Percentiles rank a stretch among this genome's conserved stretches.
Conservation (phyloP, 108 stramenopile genomes). For the Nitzschia putrida region DNA sequence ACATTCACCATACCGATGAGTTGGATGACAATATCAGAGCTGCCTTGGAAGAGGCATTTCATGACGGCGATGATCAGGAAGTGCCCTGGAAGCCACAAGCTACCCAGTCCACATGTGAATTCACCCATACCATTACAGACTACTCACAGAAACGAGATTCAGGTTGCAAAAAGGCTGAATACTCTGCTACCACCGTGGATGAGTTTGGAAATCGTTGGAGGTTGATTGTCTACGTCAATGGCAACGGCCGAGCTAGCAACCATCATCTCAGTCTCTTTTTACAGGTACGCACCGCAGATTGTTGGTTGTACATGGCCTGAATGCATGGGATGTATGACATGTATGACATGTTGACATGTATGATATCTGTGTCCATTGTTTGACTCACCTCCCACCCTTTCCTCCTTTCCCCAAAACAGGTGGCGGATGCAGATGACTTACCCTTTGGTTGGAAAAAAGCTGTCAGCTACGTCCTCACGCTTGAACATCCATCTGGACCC, state of each 20-base stretch:
- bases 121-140: conserved; percentile 79
- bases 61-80: conserved; percentile 23
- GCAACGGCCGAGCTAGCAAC: conserved; percentile 85
- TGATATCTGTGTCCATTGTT: no score
- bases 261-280: conserved; percentile 87
- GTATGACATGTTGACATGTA: no score
- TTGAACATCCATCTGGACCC: conserved; percentile 76
- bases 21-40: conserved; percentile 5
- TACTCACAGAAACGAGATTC: conserved; percentile 85
- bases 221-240: conserved; percentile 88
- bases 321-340: no score
- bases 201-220: conserved; percentile 87
- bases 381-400: no score
- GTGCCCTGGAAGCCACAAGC: conserved; percentile 76
- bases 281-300: conserved; percentile 46
- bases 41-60: conserved; percentile 27
- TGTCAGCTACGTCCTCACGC: conserved; percentile 81
- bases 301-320: neutral
- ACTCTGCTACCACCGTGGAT: conserved; percentile 74
- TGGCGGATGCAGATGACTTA: conserved; percentile 87
- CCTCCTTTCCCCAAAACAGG: conserved; percentile 14
- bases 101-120: conserved; percentile 82
- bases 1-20: conserved; percentile 2
- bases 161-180: conserved; percentile 91
- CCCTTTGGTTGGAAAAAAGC: conserved; percentile 92